Evolutionary conservation across 2,329 filamentous ascomycete species (phyloP).

Genomic region (Botryosphaeria dothidea): DNA sequence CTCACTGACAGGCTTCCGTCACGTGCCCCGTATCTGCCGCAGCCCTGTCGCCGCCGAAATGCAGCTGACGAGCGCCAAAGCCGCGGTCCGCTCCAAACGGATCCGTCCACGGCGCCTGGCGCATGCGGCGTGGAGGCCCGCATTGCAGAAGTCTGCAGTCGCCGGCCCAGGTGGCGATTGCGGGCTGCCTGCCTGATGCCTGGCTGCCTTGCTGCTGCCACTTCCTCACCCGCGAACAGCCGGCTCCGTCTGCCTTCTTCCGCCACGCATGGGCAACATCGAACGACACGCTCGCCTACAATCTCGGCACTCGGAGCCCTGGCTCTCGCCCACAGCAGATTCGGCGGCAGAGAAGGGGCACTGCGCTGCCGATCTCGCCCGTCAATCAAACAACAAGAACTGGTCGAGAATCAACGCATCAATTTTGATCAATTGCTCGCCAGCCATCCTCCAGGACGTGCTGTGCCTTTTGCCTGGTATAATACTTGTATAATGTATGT

Average conservation of each 20-base stretch:
- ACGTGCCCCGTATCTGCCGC: no score
- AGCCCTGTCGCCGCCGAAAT: neutral
- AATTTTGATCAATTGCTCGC: constrained; percentile 10
- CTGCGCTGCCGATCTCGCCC: neutral
- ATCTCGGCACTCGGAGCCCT: constrained; percentile 9
- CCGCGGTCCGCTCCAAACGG: constrained; percentile 2
- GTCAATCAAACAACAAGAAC: constrained; percentile 8
- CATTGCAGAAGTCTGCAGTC: neutral
- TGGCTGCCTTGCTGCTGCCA: no score
- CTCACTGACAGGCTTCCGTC: neutral
- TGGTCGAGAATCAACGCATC: neutral
- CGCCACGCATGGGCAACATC: neutral
- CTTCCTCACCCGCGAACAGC: no score
- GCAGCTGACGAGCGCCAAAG: neutral
- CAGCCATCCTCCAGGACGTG: neutral
- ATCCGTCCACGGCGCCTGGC: constrained; percentile 7
- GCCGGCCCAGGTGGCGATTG: neutral
- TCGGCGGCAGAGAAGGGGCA: neutral
- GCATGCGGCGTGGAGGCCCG: neutral
- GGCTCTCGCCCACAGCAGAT: neutral
- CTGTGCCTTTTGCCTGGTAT: constrained; percentile 9
- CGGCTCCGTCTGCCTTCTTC: no score
- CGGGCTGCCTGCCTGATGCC: neutral
- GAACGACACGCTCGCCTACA: constrained; percentile 16
- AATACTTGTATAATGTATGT: neutral